Conservation (phyloP, 2,329 filamentous ascomycete genomes). For the Scytalidium sp. region DNA sequence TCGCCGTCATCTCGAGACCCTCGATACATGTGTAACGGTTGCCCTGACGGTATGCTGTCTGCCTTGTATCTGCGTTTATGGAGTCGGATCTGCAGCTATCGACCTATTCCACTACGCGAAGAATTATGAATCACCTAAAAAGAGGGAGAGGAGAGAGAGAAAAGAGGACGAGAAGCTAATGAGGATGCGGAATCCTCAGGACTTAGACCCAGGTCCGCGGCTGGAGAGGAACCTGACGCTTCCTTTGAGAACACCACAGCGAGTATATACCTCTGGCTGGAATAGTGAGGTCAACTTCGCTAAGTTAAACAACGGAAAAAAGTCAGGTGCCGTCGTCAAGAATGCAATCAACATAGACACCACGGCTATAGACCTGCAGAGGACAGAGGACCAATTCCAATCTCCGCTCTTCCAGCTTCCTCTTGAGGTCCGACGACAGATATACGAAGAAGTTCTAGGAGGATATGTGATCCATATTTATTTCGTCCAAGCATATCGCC, state of each 20-base stretch:
- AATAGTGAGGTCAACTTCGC: neutral
- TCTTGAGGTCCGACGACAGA: slow-evolving; percentile 8
- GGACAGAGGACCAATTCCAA: slow-evolving; percentile 3
- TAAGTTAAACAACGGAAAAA: neutral
- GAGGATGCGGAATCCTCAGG: neutral
- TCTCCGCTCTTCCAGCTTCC: slow-evolving; percentile 9
- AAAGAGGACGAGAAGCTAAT: neutral
- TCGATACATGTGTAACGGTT: neutral
- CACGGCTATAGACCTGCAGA: neutral
- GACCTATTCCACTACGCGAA: neutral
- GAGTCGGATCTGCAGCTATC: neutral
- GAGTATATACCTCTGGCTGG: neutral
- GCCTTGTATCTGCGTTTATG: neutral
- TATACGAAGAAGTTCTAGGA: slow-evolving; percentile 11
- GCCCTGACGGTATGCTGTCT: neutral
- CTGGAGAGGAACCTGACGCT: slow-evolving; percentile 1
- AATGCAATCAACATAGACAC: neutral
- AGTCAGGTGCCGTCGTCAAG: neutral
- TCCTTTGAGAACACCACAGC: neutral
- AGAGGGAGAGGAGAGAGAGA: neutral
- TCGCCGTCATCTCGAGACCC: neutral
- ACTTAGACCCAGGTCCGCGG: neutral
- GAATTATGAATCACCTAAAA: neutral
- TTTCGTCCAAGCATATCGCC: slow-evolving; percentile 5
- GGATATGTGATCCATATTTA: slow-evolving; percentile 12